A percentile compares a stretch with the other conserved stretches of the same genome.
These are phyloP conservation scores for Sugiyamaella chiloensis DNA, from an alignment of 805 yeast species.

Conservation along the genomic window DNA sequence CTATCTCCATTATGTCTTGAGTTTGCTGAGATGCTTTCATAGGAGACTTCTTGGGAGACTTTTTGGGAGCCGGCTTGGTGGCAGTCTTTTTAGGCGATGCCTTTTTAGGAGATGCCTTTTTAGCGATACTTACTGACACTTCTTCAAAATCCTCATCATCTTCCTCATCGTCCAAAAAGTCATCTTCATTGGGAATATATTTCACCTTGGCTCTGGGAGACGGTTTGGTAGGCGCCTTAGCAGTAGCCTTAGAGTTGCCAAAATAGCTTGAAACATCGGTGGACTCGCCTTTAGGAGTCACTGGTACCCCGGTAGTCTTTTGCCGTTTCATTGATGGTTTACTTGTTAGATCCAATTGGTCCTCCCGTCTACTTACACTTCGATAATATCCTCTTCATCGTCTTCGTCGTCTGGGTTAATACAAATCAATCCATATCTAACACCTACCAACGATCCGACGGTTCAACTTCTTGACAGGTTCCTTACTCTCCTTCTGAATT, in stretches of 20 bases:
- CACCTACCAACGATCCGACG: conserved; percentile 12
- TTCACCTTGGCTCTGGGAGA: neutral
- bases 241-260: conserved; percentile 3
- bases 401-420: conserved; percentile 7
- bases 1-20: conserved; percentile 3
- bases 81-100: conserved; percentile 8
- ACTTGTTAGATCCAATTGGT: neutral
- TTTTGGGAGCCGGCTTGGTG: conserved; percentile 1
- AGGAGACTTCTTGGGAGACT: neutral
- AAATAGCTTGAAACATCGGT: conserved; percentile 17
- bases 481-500: neutral
- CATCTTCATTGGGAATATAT: conserved; percentile 1
- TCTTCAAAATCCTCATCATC: neutral
- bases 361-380: neutral
- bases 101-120: conserved; percentile 8
- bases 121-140: neutral
- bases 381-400: conserved; percentile 4
- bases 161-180: neutral
- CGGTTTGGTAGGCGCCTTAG: neutral
- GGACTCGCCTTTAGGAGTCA: conserved; percentile 10
- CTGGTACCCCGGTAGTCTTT: neutral
- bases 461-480: conserved; percentile 7
- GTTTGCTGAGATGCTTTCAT: neutral
- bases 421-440: neutral
- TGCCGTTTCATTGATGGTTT: neutral